Conservation (phyloP, 352 stramenopile species). For the Pythium chondricola region DNA sequence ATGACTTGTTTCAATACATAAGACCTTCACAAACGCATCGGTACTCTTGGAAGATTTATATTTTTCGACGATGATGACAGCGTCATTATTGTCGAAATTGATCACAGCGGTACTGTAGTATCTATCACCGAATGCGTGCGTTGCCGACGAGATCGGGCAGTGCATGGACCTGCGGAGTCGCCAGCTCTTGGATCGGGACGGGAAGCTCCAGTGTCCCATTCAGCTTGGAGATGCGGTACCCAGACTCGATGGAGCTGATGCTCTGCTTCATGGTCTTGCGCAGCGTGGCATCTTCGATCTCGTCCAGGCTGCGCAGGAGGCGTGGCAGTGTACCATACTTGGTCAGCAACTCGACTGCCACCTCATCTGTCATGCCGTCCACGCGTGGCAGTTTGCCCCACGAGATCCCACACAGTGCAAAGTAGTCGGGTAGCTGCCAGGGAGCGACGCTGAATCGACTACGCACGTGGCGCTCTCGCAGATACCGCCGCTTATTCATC, state of each 20-base stretch:
- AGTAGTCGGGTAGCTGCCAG: conserved; percentile 45
- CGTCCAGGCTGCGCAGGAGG: conserved; percentile 59
- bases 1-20: too few species aligned
- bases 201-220: conserved; percentile 44
- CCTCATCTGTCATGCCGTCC: conserved; percentile 41
- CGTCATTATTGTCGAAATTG: too few species aligned
- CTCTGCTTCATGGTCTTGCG: conserved; percentile 58
- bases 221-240: conserved; percentile 72
- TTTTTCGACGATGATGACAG: too few species aligned
- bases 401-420: conserved; percentile 56
- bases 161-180: conserved; percentile 23
- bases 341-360: conserved; percentile 56
- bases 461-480: conserved; percentile 52
- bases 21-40: too few species aligned
- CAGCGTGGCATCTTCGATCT: conserved; percentile 40
- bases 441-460: conserved; percentile 41
- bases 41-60: too few species aligned
- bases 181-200: conserved; percentile 38
- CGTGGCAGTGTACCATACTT: conserved; percentile 48
- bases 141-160: background rate
- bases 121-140: background rate
- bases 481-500: conserved; percentile 59
- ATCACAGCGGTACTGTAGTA: background rate
- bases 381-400: conserved; percentile 67
- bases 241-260: conserved; percentile 73